Percentiles rank a stretch among this genome's conserved stretches.
Conservation (phyloP, 345 rosid genomes). For the Gossypioides kirkii region DNA sequence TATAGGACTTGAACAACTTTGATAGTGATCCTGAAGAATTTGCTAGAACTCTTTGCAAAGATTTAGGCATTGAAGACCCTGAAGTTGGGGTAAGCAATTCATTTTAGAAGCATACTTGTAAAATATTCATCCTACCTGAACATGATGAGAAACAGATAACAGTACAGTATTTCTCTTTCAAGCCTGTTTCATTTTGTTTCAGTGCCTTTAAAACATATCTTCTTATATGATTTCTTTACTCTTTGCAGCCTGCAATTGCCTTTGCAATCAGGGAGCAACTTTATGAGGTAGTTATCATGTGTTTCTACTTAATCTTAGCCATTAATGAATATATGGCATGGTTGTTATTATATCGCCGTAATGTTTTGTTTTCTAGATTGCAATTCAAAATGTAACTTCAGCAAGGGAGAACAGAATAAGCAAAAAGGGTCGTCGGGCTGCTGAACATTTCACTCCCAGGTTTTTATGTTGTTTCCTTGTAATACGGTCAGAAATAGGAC, state of each 20-base stretch:
- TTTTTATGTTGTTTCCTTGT: slow-evolving; percentile 17
- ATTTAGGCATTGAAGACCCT: slow-evolving; percentile 82
- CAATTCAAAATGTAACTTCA: slow-evolving; percentile 78
- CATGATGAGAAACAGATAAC: neutral
- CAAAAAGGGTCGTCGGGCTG: slow-evolving; percentile 83
- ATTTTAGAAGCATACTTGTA: neutral
- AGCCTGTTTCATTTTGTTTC: neutral
- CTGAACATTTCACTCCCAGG: slow-evolving; percentile 70
- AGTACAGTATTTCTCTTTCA: neutral
- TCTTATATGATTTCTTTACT: neutral
- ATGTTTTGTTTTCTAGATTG: slow-evolving; percentile 43
- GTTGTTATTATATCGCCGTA: slow-evolving; percentile 1
- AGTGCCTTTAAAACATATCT: neutral
- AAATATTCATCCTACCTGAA: neutral
- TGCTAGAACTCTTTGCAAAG: slow-evolving; percentile 79
- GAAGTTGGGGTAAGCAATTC: slow-evolving; percentile 77
- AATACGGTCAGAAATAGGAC: neutral
- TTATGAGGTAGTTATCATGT: slow-evolving; percentile 56
- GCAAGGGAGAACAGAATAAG: slow-evolving; percentile 79
- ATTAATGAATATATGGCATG: neutral
- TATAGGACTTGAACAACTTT: slow-evolving; percentile 83
- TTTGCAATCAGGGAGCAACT: slow-evolving; percentile 93
- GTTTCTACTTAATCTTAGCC: neutral
- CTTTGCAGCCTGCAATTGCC: slow-evolving; percentile 87
- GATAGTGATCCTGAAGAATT: slow-evolving; percentile 95